Percentiles rank a stretch among this genome's conserved stretches.
These are phyloP conservation scores for Trametes polyzona DNA, from an alignment of 1,284 basidiomycete genomes.

Conservation along the genomic window DNA sequence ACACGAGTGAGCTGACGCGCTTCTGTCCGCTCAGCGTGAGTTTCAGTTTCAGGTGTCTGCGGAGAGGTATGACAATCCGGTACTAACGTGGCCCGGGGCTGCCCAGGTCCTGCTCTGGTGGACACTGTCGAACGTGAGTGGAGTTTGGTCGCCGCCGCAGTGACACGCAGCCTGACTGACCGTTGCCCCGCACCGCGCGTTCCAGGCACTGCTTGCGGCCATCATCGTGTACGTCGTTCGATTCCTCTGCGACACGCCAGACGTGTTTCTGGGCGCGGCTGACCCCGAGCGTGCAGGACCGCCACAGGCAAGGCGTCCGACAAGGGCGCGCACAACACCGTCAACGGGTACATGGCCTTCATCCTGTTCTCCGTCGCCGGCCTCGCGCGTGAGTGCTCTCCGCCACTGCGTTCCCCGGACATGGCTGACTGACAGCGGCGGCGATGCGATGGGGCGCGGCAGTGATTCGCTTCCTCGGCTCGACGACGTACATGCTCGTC, in stretches of 20 bases:
- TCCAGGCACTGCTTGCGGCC: conserved; percentile 72
- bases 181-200: not conserved
- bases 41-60: conserved; percentile 12
- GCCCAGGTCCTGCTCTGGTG: conserved; percentile 73
- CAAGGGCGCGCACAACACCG: conserved; percentile 50
- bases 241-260: conserved; percentile 1
- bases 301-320: conserved; percentile 53
- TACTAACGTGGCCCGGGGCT: conserved; percentile 9
- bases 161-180: conserved; percentile 16
- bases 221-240: conserved; percentile 65
- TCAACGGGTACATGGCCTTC: conserved; percentile 82
- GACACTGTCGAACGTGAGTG: conserved; percentile 79
- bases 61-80: conserved; percentile 8
- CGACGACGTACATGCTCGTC: conserved; percentile 76
- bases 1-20: conserved; percentile 17
- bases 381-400: conserved; percentile 69
- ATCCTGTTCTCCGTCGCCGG: conserved; percentile 85
- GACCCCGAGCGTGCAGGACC: conserved; percentile 40
- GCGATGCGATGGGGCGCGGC: conserved; percentile 7
- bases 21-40: conserved; percentile 29
- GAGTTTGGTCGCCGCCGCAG: conserved; percentile 8
- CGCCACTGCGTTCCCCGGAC: not conserved
- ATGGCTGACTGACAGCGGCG: conserved; percentile 4
- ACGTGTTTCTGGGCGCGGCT: conserved; percentile 20
- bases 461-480: conserved; percentile 86